These are phyloP conservation scores for Serendipita indica DNA, from an alignment of 768 basidiomycete species.

Conservation along the genomic window DNA sequence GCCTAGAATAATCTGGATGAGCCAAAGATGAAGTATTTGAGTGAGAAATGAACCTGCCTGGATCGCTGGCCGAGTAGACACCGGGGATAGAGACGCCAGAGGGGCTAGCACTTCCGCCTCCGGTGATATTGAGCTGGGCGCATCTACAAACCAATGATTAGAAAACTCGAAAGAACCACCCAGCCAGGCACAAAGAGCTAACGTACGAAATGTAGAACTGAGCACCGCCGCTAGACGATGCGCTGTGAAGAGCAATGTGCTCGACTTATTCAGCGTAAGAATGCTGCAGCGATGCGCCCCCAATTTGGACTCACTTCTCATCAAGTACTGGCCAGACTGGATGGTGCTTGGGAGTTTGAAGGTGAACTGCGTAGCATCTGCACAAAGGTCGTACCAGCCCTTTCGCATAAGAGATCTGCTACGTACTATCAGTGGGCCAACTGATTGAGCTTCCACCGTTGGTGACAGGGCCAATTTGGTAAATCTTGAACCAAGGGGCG, in stretches of 20 bases:
- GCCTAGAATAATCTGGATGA: not conserved
- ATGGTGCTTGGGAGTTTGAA: conserved; percentile 11
- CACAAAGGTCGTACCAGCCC: not conserved
- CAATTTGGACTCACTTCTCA: conserved; percentile 8
- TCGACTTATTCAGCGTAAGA: not conserved
- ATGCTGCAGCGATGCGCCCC: not conserved
- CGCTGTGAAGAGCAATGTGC: conserved; percentile 8
- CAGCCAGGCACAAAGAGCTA: too few species aligned
- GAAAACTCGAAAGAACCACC: not conserved
- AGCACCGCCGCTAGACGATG: not conserved
- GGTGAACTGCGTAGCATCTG: conserved; percentile 3
- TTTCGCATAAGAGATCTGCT: not conserved
- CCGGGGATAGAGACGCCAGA: conserved; percentile 7
- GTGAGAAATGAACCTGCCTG: conserved; percentile 4
- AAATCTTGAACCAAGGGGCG: conserved; percentile 11
- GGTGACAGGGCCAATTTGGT: not conserved
- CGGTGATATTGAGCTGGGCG: conserved; percentile 8
- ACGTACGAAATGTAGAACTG: conserved; percentile 1
- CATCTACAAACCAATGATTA: not conserved
- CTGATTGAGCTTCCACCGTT: not conserved
- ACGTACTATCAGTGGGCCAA: not conserved
- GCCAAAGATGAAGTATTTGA: not conserved
- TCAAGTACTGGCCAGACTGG: conserved; percentile 9
- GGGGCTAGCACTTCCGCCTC: conserved; percentile 7
- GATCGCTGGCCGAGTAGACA: conserved; percentile 6